A percentile compares a stretch with the other conserved stretches of the same genome.
These are phyloP conservation scores for Epichloe hybrida DNA, from an alignment of 2,329 filamentous ascomycete species.

Conservation along the genomic window DNA sequence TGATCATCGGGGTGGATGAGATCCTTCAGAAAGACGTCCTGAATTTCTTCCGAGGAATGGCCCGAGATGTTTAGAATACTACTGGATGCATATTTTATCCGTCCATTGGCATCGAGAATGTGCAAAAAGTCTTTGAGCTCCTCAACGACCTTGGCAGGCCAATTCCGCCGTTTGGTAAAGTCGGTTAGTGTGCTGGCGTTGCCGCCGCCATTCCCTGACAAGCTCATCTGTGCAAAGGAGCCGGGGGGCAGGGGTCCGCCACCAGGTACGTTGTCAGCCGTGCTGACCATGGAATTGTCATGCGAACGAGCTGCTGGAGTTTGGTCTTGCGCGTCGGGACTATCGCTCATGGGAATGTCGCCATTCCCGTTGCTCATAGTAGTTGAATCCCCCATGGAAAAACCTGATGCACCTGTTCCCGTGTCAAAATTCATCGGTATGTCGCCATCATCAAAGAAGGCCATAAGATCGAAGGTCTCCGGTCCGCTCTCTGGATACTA, in stretches of 20 bases:
- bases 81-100: constrained; percentile 75
- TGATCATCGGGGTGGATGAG: constrained; percentile 79
- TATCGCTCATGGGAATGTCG: constrained; percentile 6
- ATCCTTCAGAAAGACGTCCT: constrained; percentile 65
- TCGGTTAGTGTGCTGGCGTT: constrained; percentile 34
- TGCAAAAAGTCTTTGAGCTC: constrained; percentile 83
- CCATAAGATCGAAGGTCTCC: constrained; percentile 27
- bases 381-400: constrained; percentile 10
- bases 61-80: constrained; percentile 64
- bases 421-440: constrained; percentile 31
- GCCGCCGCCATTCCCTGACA: constrained; percentile 12
- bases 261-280: constrained; percentile 25
- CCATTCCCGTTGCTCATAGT: constrained; percentile 11
- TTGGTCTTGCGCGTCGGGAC: constrained; percentile 14
- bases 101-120: constrained; percentile 72
- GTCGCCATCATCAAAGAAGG: constrained; percentile 28
- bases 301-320: constrained; percentile 12
- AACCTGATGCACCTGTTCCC: constrained; percentile 12
- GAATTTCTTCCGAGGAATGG: constrained; percentile 55
- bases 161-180: constrained; percentile 53
- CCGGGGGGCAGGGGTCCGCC: constrained; percentile 28
- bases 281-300: constrained; percentile 22
- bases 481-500: constrained; percentile 11
- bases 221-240: constrained; percentile 20
- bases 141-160: constrained; percentile 80